A percentile compares a stretch with the other conserved stretches of the same genome.
These are phyloP conservation scores for Plenodomus biglobosus DNA, from an alignment of 2,329 filamentous ascomycete genomes.

Conservation along the genomic window DNA sequence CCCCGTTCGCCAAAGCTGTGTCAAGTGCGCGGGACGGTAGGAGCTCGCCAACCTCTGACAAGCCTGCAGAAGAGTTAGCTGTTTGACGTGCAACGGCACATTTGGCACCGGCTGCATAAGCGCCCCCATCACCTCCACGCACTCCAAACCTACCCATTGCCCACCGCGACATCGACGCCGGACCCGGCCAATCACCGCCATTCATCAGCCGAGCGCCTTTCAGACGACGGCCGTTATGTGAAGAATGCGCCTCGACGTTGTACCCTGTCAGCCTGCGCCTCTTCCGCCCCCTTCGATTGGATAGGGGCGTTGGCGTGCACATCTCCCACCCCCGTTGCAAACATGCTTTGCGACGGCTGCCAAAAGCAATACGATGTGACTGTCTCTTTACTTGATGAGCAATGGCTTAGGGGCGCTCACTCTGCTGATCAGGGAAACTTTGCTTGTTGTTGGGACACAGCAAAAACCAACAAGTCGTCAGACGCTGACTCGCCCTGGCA, in stretches of 20 bases:
- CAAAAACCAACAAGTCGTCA: constrained; percentile 10
- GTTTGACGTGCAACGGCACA: constrained; percentile 14
- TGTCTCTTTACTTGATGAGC: neutral
- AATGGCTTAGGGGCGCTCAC: neutral
- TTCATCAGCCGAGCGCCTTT: neutral
- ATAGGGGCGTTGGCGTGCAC: neutral
- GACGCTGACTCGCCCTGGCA: constrained; percentile 20
- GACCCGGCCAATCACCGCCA: constrained; percentile 7
- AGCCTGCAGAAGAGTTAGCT: constrained; percentile 9
- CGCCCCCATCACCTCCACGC: too few relatives aligned
- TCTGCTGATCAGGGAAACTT: neutral
- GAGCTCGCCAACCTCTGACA: constrained; percentile 7
- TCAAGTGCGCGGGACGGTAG: constrained; percentile 14
- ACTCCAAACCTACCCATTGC: neutral
- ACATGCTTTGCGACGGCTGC: neutral
- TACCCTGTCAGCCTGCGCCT: constrained; percentile 5
- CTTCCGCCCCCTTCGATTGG: constrained; percentile 6
- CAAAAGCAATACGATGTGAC: neutral
- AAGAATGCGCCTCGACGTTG: neutral
- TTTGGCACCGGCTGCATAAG: constrained; percentile 14
- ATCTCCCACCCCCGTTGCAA: neutral
- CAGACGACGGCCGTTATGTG: neutral
- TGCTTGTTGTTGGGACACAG: constrained; percentile 13
- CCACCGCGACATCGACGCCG: constrained; percentile 12
- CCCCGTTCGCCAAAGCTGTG: constrained; percentile 15